Conservation (phyloP, 495 filamentous ascomycete species). For the Aeminium ludgeri region DNA sequence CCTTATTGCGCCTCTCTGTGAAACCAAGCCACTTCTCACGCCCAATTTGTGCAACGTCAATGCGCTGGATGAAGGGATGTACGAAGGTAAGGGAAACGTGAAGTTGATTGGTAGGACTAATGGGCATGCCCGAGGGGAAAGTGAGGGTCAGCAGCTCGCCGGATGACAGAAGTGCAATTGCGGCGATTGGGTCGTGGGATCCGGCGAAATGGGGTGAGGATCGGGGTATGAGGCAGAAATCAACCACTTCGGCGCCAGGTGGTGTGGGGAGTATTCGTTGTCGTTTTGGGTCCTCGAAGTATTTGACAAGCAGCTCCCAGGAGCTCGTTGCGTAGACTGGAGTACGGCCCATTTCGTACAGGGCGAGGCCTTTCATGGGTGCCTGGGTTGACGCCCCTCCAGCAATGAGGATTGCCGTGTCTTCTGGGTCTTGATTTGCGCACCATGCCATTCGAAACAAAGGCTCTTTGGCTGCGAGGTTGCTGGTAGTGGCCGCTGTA, state of each 20-base stretch:
- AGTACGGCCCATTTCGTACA: constrained; percentile 75
- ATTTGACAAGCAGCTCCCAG: constrained; percentile 60
- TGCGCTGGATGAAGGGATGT: constrained; percentile 68
- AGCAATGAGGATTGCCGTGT: constrained; percentile 74
- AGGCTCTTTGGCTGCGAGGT: constrained; percentile 45
- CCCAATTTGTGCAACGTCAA: constrained; percentile 49
- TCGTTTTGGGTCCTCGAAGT: constrained; percentile 56
- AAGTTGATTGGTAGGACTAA: constrained; percentile 78
- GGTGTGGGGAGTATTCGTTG: constrained; percentile 60
- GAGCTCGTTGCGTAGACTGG: constrained; percentile 81
- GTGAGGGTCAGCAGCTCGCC: constrained; percentile 78
- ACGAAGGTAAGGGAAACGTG: constrained; percentile 68
- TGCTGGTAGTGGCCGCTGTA: constrained; percentile 22
- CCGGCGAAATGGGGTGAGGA: constrained; percentile 70
- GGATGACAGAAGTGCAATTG: constrained; percentile 60
- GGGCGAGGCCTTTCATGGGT: constrained; percentile 57
- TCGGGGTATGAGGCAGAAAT: constrained; percentile 71
- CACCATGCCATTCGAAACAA: constrained; percentile 74
- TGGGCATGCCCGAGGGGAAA: constrained; percentile 80
- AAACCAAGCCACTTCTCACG: constrained; percentile 79
- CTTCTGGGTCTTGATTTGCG: constrained; percentile 76
- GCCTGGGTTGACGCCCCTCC: constrained; percentile 53
- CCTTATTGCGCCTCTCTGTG: constrained; percentile 54
- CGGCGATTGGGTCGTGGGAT: constrained; percentile 72
- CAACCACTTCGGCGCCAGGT: constrained; percentile 56